Evolutionary conservation across 2,329 filamentous ascomycete genomes (phyloP).

Genomic region (Aspergillus hortae): DNA sequence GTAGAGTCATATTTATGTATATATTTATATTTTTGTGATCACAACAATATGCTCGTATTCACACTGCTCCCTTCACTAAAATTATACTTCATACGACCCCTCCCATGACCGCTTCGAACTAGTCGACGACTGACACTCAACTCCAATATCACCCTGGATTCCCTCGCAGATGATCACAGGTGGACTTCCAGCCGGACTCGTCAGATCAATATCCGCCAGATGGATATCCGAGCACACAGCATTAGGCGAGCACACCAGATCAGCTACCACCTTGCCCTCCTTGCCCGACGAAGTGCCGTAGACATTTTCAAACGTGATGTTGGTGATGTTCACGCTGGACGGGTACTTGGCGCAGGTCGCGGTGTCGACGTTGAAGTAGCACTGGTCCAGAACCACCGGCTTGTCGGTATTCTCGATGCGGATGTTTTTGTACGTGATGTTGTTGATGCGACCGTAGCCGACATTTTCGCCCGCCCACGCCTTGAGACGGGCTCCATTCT

Average conservation of each 20-base stretch:
- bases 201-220: conserved; percentile 54
- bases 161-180: conserved; percentile 52
- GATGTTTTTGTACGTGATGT: conserved; percentile 61
- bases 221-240: conserved; percentile 56
- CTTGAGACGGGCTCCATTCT: conserved; percentile 59
- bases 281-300: conserved; percentile 55
- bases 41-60: too few relatives aligned
- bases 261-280: conserved; percentile 53
- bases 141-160: conserved; percentile 39
- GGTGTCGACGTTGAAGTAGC: conserved; percentile 58
- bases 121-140: conserved; percentile 26
- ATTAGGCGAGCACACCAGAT: conserved; percentile 55
- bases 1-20: too few relatives aligned
- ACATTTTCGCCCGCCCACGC: conserved; percentile 57
- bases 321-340: conserved; percentile 56
- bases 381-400: conserved; percentile 58
- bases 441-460: conserved; percentile 60
- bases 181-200: conserved; percentile 45
- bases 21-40: too few relatives aligned
- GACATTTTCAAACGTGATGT: conserved; percentile 59
- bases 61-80: too few relatives aligned
- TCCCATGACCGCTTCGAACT: not conserved
- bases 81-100: not conserved
- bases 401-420: conserved; percentile 57
- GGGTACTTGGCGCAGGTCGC: conserved; percentile 53